Conservation (phyloP, 768 basidiomycete genomes). For the Favolaschia claudopus region DNA sequence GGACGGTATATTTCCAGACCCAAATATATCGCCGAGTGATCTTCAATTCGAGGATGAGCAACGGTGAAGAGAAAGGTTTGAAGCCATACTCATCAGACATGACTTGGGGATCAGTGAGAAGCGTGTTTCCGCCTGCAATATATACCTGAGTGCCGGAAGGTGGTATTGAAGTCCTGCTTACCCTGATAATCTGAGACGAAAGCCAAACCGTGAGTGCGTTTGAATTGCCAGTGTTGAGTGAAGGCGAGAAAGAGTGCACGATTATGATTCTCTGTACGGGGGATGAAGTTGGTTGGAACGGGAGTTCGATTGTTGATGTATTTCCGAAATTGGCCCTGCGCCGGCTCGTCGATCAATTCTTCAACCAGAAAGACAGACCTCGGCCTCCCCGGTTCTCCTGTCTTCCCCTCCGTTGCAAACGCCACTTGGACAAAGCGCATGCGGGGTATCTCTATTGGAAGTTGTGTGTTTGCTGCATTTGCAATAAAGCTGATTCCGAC, state of each 20-base stretch:
- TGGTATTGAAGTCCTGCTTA: neutral
- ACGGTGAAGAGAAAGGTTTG: neutral
- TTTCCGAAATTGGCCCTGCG: neutral
- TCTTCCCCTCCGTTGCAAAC: neutral
- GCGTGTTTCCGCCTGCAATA: neutral
- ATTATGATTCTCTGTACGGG: neutral
- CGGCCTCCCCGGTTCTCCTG: neutral
- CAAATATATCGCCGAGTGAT: neutral
- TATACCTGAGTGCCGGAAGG: neutral
- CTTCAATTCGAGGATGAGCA: neutral
- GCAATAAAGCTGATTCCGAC: too few species aligned
- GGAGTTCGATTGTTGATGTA: neutral
- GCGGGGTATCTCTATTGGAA: too few species aligned
- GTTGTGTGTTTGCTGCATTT: too few species aligned
- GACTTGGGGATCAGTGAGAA: conserved; percentile 1
- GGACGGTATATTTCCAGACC: neutral
- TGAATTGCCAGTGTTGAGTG: conserved; percentile 3
- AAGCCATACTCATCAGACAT: neutral
- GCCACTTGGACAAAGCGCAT: neutral
- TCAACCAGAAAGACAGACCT: neutral
- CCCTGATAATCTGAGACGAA: conserved; percentile 15
- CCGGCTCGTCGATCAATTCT: neutral
- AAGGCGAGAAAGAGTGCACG: neutral
- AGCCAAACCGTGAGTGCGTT: neutral
- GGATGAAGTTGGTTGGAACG: neutral